phyloP scores from a whole-genome alignment of 1,139 yeast species.

The Yamadazyma diospyri region DNA sequence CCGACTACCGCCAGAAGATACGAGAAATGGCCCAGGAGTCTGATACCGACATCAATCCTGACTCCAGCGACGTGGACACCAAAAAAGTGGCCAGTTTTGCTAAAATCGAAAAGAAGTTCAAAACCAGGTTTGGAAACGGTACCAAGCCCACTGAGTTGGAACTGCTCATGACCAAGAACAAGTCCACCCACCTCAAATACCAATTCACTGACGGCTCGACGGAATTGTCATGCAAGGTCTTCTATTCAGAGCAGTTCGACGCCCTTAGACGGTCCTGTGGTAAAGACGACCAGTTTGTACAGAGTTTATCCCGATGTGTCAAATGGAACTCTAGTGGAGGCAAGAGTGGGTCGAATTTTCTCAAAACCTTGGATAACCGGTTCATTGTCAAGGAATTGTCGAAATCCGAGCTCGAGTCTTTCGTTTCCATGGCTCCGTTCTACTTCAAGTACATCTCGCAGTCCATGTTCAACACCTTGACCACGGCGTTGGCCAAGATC shows the following conservation, averaged over 20 bases:
- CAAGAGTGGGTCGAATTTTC: conserved; percentile 89
- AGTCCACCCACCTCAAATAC: conserved; percentile 87
- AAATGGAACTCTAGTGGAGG: conserved; percentile 98
- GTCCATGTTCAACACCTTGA: conserved; percentile 89
- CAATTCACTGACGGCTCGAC: conserved; percentile 88
- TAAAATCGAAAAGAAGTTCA: conserved; percentile 45
- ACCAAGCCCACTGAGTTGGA: conserved; percentile 44
- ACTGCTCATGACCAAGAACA: conserved; percentile 68
- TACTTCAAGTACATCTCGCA: conserved; percentile 96
- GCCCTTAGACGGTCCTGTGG: conserved; percentile 87
- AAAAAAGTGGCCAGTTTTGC: conserved; percentile 38
- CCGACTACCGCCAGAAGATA: conserved; percentile 73
- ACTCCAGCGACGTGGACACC: conserved; percentile 23
- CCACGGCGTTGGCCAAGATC: conserved; percentile 90
- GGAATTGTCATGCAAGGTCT: conserved; percentile 88
- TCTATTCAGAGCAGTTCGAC: conserved; percentile 94
- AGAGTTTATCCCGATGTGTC: conserved; percentile 86
- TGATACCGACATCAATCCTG: conserved; percentile 14
- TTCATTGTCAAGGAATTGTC: conserved; percentile 88
- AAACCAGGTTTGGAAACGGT: conserved; percentile 23
- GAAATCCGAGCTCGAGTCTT: conserved; percentile 86
- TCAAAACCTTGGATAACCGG: conserved; percentile 88
- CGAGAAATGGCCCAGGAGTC: conserved; percentile 33
- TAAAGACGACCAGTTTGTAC: conserved; percentile 70
- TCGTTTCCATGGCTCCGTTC: conserved; percentile 92